Base-by-base conservation (phyloP, 345 rosid species). In the Rhodamnia argentea region DNA sequence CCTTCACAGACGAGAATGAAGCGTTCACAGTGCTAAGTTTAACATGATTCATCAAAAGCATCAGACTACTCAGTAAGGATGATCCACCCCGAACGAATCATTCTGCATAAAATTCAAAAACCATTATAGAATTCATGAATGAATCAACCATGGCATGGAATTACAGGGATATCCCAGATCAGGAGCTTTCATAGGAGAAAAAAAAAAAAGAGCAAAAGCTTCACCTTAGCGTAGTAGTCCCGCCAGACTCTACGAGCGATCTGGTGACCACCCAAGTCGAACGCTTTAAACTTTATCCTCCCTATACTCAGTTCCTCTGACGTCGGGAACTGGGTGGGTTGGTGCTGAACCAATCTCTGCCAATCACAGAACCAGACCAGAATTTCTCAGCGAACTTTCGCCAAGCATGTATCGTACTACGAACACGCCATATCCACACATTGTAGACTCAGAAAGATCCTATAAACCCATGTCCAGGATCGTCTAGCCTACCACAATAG, bases 231-330 rank as follows among this genome's bases (percentile, higher is more conserved):
- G 84, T 87, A 92, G 86, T 92, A 92, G 62, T 92, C 93, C 70
- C 89, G 90, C 93, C 93, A 90, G 44, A 92, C 92, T 8, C 93
- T 82, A 29, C 93, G 92, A 85, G 92, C 93, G 85, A 92, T 92
- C 89, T 86, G 88, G 52, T 90, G 93, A 50, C 93, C 93, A 10
- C 93, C 92, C 88, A 92, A 87, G 86, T 92, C 92, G 83, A 92
- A 89, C 47, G 92, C 93, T 88, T 92, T 92, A 83, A 92, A 92
- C 90, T 92, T 92, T 74, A 92, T 92, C 60, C 87, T 88, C 70
- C 92, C 93, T 52, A 92, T 92, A 56, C 89, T 90, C 40, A 92
- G 91, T 86, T 92, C 93, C 83, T 92, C 93, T 0, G 92, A 92
- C 15, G 93, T 92, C 1, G 92, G 93, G 84, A 89, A 87, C 86